These are phyloP conservation scores for Didymella sp. DNA, from an alignment of 2,329 filamentous ascomycete species.

Conservation along the genomic window DNA sequence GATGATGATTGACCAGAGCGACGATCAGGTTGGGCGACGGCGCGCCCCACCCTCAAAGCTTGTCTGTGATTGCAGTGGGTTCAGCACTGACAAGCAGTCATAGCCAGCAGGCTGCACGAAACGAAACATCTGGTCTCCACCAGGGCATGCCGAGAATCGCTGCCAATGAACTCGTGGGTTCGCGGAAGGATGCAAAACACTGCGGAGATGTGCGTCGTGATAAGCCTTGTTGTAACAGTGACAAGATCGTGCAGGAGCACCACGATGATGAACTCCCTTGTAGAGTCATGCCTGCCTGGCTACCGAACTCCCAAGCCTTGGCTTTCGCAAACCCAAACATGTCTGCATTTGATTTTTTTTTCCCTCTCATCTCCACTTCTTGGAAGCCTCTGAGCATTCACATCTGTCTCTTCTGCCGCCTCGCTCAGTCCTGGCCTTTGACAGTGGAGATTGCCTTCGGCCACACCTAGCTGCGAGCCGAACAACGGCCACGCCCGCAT, in stretches of 20 bases:
- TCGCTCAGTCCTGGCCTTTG: background rate
- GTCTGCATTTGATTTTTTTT: background rate
- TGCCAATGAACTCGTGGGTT: conserved; percentile 10
- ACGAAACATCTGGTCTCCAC: conserved; percentile 11
- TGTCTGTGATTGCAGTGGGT: conserved; percentile 14
- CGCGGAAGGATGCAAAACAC: background rate
- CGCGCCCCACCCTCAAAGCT: conserved; percentile 18
- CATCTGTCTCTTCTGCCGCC: background rate
- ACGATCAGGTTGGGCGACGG: conserved; percentile 9
- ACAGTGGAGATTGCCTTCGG: background rate
- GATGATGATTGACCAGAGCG: conserved; percentile 15
- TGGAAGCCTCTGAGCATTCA: background rate
- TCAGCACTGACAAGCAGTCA: conserved; percentile 5
- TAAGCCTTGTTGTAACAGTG: background rate
- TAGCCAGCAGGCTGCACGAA: conserved; percentile 11
- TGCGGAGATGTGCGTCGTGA: background rate
- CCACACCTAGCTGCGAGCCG: background rate
- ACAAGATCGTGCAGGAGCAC: background rate
- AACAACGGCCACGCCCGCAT: background rate
- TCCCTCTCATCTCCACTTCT: conserved; percentile 4
- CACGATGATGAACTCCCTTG: background rate
- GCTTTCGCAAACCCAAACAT: background rate
- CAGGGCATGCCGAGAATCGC: background rate
- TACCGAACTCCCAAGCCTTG: conserved; percentile 13
- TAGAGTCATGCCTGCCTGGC: conserved; percentile 1